Base-by-base conservation (phyloP, 345 rosid genomes). In the Eucalyptus tenuipes region DNA sequence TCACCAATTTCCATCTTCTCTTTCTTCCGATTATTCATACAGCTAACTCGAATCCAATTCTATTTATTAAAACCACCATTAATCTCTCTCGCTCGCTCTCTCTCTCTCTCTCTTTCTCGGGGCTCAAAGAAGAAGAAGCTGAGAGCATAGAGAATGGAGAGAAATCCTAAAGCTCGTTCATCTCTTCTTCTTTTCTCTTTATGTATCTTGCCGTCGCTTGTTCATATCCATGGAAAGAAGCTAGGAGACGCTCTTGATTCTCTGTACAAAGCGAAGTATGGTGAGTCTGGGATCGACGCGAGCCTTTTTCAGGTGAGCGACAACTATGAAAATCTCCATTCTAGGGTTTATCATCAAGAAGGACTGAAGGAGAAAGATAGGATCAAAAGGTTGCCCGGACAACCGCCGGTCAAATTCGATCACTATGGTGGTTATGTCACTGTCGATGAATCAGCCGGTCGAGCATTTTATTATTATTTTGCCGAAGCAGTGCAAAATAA, bases 401-500 rank as follows among this genome's bases (percentile, higher is more conserved):
- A 95, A 33, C 96, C 98, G 4, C 66, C 12, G 2, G 94, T 94
- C 11, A 82, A 86, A n/a, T 95, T 95, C 42, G 49, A 92, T 13
- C 98, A 97, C 71, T 95, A 92, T 66, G 96, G 96, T 7, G 98
- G 98, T 1, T 95, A 95, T 87, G 92, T 97, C 22, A 97, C 95
- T 3, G 95, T 94, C 5, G 90, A 96, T 85, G 64, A 92, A 81
- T 89, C 91, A 3, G 93, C 96, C 4, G 98, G 96, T 4, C 91
- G 97, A 59, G 96, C 96, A 24, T 75, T 95, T 45, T 97, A 92
- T 88, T 96, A 96, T 87, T 96, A 96, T 59, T 96, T 95, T 59
- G 95, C 86, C 3, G 99, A 97, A 88, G 94, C 97, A 13, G 90
- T 45, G 17, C 86, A 89, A 52, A 86, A 91, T n/a, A 89, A 92